Evolutionary conservation across 441 rosid species (phyloP), one percentile per base, ranked within the genome.

Genomic region (Brassica hybrid): DNA sequence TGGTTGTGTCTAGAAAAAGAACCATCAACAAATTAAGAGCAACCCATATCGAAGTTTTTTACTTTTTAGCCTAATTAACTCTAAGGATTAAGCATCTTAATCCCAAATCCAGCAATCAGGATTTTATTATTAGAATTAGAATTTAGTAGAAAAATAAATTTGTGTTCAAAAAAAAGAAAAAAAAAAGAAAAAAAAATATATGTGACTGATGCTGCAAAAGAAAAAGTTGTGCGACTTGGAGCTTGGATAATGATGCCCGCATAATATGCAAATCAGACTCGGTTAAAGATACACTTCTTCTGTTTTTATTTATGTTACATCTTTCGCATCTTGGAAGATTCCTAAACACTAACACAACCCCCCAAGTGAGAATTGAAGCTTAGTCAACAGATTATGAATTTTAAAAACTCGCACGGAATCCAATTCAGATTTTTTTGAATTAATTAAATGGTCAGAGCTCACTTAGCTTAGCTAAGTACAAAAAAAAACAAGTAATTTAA

Each of bases 301-400:
- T 30, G 34, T 30, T 30, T 25, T 30, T 30, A 30, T 30, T 30
- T 30, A 30, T 30, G 34, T 30, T 30, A 30, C 34, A 30, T 30
- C 34, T 30, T 30, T 30, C 34, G 34, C 34, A 30, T 30, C 34
- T 30, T 0, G 34, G 34, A 30, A 30, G 34, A 30, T 30, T 30
- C 34, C 34, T 30, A 30, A 30, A 76, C 6, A 25, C 8, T 21
- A 71, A 23, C 34, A 60, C 61, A 18, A 30, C n/a, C 32, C 25
- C 43, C 75, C 52, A 62, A 70, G 18, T 70, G 69, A 75, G 59
- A 30, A 80, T 38, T 66, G 8, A 75, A 59, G 70, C 12, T 30
- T 79, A 71, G 73, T 59, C 76, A 71, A 71, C 76, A 45, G 73
- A n/a, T 70, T 21, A 45, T 59, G 68, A 54, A 64, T 69, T 43